Conservation (phyloP, 441 rosid species). For the Populus hybrid region DNA sequence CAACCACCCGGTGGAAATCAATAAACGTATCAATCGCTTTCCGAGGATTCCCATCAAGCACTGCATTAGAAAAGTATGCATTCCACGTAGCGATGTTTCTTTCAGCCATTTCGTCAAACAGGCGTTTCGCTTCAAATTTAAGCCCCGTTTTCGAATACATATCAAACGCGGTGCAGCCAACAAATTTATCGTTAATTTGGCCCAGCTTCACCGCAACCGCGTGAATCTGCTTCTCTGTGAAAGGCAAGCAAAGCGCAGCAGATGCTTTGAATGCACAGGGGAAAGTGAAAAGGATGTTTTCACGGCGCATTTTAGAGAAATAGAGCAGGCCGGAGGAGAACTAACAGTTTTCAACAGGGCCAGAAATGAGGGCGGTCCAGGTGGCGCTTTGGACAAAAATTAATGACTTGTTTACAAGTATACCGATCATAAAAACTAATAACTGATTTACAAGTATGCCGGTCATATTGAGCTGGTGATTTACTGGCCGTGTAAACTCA, state of each 20-base stretch:
- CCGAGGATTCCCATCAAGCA: conserved; percentile 44
- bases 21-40: conserved; percentile 53
- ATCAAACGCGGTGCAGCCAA: conserved; percentile 79
- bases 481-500: no score
- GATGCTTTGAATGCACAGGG: conserved; percentile 82
- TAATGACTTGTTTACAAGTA: no score
- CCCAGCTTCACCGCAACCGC: conserved; percentile 62
- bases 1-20: conserved; percentile 50
- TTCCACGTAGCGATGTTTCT: conserved; percentile 70
- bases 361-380: conserved; percentile 76
- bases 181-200: conserved; percentile 48
- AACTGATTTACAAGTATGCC: no score
- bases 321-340: conserved; percentile 49
- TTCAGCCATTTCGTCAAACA: conserved; percentile 84
- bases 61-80: conserved; percentile 67
- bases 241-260: conserved; percentile 40
- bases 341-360: conserved; percentile 60
- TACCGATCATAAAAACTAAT: no score
- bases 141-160: conserved; percentile 65
- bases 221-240: conserved; percentile 59
- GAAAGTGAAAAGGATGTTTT: conserved; percentile 57
- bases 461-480: no score
- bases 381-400: conserved; percentile 52
- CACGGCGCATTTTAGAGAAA: conserved; percentile 54
- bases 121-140: conserved; percentile 44